Base-by-base conservation (phyloP, 345 rosid species). In the Ailanthus altissimus region DNA sequence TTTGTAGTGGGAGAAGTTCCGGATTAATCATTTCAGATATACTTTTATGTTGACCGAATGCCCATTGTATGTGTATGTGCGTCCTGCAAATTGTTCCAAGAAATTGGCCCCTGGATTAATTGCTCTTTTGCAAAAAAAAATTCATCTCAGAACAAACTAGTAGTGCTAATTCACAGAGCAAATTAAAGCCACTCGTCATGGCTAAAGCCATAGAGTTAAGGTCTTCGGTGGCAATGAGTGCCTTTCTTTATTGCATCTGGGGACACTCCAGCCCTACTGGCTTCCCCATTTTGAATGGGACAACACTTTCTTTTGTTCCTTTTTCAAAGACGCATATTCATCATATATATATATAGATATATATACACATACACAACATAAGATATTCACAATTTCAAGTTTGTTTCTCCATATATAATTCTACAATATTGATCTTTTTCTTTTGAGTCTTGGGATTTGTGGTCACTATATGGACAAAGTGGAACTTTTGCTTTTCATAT, bases 181-280 rank as follows among this genome's bases (percentile, higher is more conserved):
- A 72, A 73, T 50, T 65, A 75, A 21, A 43, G 70, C 75, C 71
- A 74, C 58, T 53, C 66, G 36, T 51, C 21, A 72, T 72, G 54
- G 56, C 49, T 59, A 58, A 56, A 73, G 72, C 83, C 83, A 80
- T 65, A 71, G 4, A 18, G 18, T 53, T 38, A 32, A 73, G 56
- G 73, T 83, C 85, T 23, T 59, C 6, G 67, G 78, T 72, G 73
- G 78, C 46, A 73, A 79, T 83, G 76, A 83, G 62, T 76, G 66
- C 71, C 18, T 32, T 32, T 62, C 51, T 76, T 25, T n/a, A 60
- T 71, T 59, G 51, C 47, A 25, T 15, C 14, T 20, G 57, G 70
- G 50, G 70, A 60, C 76, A 74, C 54, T 36, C 47, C 20, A 47
- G 40, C 42, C 73, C 70, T 67, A 12, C 75, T 66, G 32, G 20